phyloP scores from a whole-genome alignment of 2,329 filamentous ascomycete species.

The Teratosphaeria gauchensis region DNA sequence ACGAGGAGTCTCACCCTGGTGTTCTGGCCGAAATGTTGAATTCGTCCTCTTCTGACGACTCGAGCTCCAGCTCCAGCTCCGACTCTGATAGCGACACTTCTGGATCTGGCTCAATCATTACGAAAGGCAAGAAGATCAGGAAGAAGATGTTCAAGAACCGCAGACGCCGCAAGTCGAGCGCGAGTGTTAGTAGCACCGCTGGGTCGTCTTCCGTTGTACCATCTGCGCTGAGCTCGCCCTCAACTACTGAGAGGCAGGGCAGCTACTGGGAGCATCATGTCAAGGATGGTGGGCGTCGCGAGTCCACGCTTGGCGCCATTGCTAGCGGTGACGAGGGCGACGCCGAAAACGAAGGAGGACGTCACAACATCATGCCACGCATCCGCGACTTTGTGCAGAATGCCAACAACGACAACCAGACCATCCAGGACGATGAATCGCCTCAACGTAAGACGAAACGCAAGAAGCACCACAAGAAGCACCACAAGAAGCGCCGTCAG shows the following conservation, averaged over 20 bases:
- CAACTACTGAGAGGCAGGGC: constrained; percentile 27
- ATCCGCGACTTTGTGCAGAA: constrained; percentile 39
- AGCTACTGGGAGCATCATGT: constrained; percentile 29
- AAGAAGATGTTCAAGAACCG: constrained; percentile 63
- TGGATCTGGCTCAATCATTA: constrained; percentile 48
- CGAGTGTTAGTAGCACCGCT: constrained; percentile 59
- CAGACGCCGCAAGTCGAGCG: constrained; percentile 67
- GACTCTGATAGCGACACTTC: constrained; percentile 48
- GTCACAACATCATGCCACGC: constrained; percentile 24
- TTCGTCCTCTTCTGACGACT: constrained; percentile 52
- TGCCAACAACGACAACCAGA: constrained; percentile 2
- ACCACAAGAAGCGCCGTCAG: constrained; percentile 33
- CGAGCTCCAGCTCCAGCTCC: constrained; percentile 33
- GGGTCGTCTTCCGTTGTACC: constrained; percentile 32
- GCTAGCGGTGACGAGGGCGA: constrained; percentile 50
- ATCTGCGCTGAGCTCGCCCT: constrained; percentile 37
- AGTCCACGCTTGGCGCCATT: constrained; percentile 31
- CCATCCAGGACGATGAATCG: constrained; percentile 20
- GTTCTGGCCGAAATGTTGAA: constrained; percentile 75
- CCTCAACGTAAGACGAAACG: constrained; percentile 24
- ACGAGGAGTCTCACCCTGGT: constrained; percentile 81
- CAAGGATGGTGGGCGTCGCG: constrained; percentile 14
- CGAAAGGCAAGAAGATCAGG: constrained; percentile 60
- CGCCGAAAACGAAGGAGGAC: constrained; percentile 36
- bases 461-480: constrained; percentile 28